Conservation (phyloP, 257 asterid species). For the Solanum peruvianum region DNA sequence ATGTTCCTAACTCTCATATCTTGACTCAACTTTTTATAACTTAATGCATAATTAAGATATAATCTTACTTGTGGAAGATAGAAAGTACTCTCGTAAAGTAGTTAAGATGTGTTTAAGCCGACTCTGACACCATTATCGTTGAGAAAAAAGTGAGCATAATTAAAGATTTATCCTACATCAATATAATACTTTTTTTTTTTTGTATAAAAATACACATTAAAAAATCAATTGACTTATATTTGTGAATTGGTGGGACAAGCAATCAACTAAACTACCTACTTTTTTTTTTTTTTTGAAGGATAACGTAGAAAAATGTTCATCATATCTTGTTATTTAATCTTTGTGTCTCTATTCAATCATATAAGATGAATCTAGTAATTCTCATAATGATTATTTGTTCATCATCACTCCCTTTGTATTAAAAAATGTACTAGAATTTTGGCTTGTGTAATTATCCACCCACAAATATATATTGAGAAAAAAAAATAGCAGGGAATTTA, state of each 20-base stretch:
- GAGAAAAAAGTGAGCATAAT: background rate
- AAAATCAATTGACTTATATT: background rate
- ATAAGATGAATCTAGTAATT: background rate
- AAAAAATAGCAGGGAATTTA: background rate
- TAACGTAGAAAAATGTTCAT: background rate
- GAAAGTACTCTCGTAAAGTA: background rate
- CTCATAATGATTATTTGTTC: background rate
- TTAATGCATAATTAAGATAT: background rate
- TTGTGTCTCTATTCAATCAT: background rate
- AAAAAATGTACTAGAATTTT: background rate
- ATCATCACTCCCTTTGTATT: background rate
- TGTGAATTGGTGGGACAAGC: background rate
- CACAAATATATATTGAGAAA: background rate
- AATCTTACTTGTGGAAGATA: background rate
- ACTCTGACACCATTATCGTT: background rate
- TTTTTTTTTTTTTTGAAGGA: background rate
- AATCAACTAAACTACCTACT: background rate
- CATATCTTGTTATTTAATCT: background rate
- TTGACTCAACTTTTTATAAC: background rate
- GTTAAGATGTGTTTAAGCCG: background rate
- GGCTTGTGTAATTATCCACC: background rate
- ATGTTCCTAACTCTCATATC: background rate
- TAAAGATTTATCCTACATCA: background rate
- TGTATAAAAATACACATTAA: background rate
- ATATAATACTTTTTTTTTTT: background rate